Evolutionary conservation across 768 basidiomycete genomes (phyloP).

Genomic region (Tremella yokohamensis): DNA sequence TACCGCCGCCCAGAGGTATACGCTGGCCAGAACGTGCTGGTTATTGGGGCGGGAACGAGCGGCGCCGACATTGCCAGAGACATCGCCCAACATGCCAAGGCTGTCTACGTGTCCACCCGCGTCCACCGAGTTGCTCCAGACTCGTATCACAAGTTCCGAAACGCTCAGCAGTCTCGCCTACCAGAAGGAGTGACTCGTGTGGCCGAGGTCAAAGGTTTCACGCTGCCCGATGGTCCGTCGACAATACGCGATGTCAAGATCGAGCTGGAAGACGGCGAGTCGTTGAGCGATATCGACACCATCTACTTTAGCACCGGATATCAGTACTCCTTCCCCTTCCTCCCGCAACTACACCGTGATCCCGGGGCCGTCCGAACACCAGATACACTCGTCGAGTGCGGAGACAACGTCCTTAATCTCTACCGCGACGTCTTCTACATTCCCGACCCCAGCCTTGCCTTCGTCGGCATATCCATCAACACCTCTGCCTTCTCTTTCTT

Average conservation of each 20-base stretch:
- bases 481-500: slow-evolving; percentile 37
- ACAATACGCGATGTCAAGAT: slow-evolving; percentile 45
- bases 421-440: slow-evolving; percentile 55
- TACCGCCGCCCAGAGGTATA: slow-evolving; percentile 54
- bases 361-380: neutral
- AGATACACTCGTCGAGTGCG: slow-evolving; percentile 52
- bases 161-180: slow-evolving; percentile 20
- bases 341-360: slow-evolving; percentile 52
- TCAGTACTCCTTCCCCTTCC: slow-evolving; percentile 56
- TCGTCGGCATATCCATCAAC: slow-evolving; percentile 40
- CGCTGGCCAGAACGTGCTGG: slow-evolving; percentile 51
- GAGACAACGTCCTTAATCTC: slow-evolving; percentile 53
- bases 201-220: slow-evolving; percentile 53
- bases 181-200: slow-evolving; percentile 44
- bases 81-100: slow-evolving; percentile 46
- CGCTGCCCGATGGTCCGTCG: slow-evolving; percentile 23
- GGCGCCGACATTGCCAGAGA: slow-evolving; percentile 53
- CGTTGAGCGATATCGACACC: slow-evolving; percentile 52
- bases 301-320: slow-evolving; percentile 55
- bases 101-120: slow-evolving; percentile 51
- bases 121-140: slow-evolving; percentile 24
- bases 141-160: slow-evolving; percentile 20
- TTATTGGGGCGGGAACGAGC: slow-evolving; percentile 55
- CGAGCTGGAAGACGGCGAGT: slow-evolving; percentile 53
- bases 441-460: slow-evolving; percentile 55